Evolutionary conservation across 768 basidiomycete species (phyloP), one percentile per base, ranked within the genome.

Genomic region (Suillus sp.): DNA sequence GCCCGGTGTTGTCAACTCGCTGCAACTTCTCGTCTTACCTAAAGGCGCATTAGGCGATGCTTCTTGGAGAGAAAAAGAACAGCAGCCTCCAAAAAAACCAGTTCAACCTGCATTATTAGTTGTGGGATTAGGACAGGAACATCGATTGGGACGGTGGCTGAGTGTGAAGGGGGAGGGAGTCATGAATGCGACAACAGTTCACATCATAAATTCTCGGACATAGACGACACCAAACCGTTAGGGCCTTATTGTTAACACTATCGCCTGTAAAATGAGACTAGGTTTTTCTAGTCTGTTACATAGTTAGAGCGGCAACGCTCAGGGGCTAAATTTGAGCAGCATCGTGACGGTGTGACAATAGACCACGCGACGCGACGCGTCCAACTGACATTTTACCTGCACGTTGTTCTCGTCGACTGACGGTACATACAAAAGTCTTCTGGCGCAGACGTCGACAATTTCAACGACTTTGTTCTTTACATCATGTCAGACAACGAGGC

Each of bases 121-220:
- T 18, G 95, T 88, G 7, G 93, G 90, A 11, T 72, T 94, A 20
- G 92, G 91, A 2, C 92, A 95, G 72, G 97, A 99, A 73, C 92
- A 90, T 71, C 84, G 92, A 62, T 74, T 96, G 40, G 96, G 97
- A 2, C 81, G 97, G 66, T 99, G 97, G 96, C 75, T 94, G 71
- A 83, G 79, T 55, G 70, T 92, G 62, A 92, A 90, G 72, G 88
- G 87, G 35, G 79, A 80, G 56, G 90, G 91, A 1, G 86, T 83
- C 0, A 80, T 81, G 67, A 97, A 96, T 75, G 86, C 89, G 8
- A 83, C 91, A 2, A 69, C 91, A 35, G 86, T 95, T 32, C 80
- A 87, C 65, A 80, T 81, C 22, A 78, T 91, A 66, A 77, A 80
- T 65, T 82, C 83, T 62, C 80, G 77, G 71, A 75, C 74, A 67